phyloP scores from a whole-genome alignment of 1,284 basidiomycete genomes.

The Cryptococcus sp. region DNA sequence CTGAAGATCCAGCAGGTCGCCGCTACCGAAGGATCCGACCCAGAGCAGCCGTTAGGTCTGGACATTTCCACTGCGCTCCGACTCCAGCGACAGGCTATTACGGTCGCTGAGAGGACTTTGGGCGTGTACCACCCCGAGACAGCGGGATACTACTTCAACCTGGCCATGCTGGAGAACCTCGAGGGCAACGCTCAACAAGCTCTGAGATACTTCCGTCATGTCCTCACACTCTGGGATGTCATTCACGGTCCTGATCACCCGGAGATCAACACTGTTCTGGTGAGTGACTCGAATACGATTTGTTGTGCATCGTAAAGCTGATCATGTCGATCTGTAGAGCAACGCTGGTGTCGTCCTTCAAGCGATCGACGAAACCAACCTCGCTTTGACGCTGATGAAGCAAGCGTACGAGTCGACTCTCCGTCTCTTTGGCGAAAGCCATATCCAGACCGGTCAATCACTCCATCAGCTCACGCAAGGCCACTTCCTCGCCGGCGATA shows the following conservation, averaged over 20 bases:
- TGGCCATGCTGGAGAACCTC: slow-evolving; percentile 59
- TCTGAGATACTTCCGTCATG: slow-evolving; percentile 58
- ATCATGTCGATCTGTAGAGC: slow-evolving; percentile 25
- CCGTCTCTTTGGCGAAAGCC: slow-evolving; percentile 44
- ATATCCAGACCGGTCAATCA: slow-evolving; percentile 47
- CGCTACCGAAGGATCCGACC: slow-evolving; percentile 39
- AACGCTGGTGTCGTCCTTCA: slow-evolving; percentile 53
- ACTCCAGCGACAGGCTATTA: slow-evolving; percentile 60
- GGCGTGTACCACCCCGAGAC: slow-evolving; percentile 61
- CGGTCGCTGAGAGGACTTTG: slow-evolving; percentile 59
- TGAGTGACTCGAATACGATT: slow-evolving; percentile 21
- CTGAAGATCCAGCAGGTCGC: slow-evolving; percentile 51
- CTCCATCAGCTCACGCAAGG: slow-evolving; percentile 54
- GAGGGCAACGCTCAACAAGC: slow-evolving; percentile 54
- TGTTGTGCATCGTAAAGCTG: neutral
- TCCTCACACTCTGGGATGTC: slow-evolving; percentile 57
- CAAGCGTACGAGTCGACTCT: slow-evolving; percentile 40
- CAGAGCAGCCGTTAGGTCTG: slow-evolving; percentile 48
- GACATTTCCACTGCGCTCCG: slow-evolving; percentile 56
- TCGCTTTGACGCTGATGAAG: slow-evolving; percentile 45
- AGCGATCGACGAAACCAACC: slow-evolving; percentile 44
- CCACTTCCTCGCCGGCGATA: slow-evolving; percentile 52
- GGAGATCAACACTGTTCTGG: slow-evolving; percentile 56
- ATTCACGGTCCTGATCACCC: slow-evolving; percentile 60
- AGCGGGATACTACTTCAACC: slow-evolving; percentile 59